Base-by-base conservation (phyloP, 768 basidiomycete genomes). In the Zangia roseola region DNA sequence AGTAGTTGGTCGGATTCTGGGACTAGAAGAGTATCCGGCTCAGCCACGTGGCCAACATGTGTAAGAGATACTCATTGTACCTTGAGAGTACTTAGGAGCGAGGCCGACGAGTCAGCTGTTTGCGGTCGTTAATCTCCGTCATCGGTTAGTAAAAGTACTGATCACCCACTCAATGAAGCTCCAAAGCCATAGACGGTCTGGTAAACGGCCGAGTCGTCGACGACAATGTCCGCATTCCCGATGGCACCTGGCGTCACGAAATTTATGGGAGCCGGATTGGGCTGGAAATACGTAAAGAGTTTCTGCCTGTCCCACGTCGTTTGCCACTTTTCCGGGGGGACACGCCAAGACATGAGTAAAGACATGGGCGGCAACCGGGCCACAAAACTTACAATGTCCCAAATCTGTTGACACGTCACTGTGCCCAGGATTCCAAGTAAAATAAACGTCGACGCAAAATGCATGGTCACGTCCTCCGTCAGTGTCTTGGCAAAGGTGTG, bases 111-210 rank as follows among this genome's bases (percentile, higher is more conserved):
- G 60, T 91, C 88, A 24, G 87, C 87, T 89, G 30, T 52, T 8
- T 23, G 40, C 21, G 42, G 25, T 30, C 14, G 13, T 55, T 45
- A 45, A 40, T 39, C 25, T 54, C 26, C 30, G 23, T 42, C 38
- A 12, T 12, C 5, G 10, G 40, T 46, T 25, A 10, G 19, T 39
- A 23, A 38, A 43, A 44, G 25, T 16, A 39, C 21, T 16, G 23
- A 28, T 40, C 16, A 59, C 70, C 26, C 57, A 88, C 88, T 88
- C 26, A 89, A 69, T 0, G 81, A 58, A 9, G 75, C 84, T 0
- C 87, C 87, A 56, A 86, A 85, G 12, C 88, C 87, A 43, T 73
- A 74, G 34, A 90, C 80, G 1, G 72, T 67, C 66, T 88, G 88
- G 63, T 78, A 82, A n/a, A 74, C 62, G 3, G 68, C 54, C 3